Conservation (phyloP, 106 monocot genomes). For the Narthecium ossifragum region DNA sequence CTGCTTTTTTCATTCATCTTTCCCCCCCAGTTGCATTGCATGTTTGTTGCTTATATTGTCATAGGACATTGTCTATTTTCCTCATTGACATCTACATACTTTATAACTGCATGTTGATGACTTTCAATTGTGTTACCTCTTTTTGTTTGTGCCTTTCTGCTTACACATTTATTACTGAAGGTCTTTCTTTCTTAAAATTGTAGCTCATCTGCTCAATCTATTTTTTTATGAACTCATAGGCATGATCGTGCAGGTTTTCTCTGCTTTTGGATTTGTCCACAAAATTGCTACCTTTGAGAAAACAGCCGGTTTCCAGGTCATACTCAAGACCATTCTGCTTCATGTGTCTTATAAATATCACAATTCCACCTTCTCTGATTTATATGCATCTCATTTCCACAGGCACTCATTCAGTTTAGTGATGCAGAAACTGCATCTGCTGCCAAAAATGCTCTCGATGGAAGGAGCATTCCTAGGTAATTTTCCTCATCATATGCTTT, state of each 20-base stretch:
- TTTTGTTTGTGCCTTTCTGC: neutral
- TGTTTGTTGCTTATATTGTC: too few relatives aligned
- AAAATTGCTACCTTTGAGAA: constrained; percentile 85
- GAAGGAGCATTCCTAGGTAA: constrained; percentile 75
- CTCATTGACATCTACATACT: too few relatives aligned
- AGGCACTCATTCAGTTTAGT: constrained; percentile 76
- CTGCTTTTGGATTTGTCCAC: constrained; percentile 77
- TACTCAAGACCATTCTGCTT: neutral
- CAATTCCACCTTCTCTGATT: neutral
- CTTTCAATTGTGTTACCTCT: neutral
- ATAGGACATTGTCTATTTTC: too few relatives aligned
- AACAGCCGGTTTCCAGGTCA: constrained; percentile 78
- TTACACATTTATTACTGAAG: neutral
- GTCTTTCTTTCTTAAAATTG: too few relatives aligned
- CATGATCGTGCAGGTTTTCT: constrained; percentile 48
- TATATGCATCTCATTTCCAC: neutral
- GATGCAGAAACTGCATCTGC: constrained; percentile 56
- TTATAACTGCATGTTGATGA: neutral
- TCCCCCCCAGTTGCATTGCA: too few relatives aligned
- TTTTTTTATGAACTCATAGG: neutral
- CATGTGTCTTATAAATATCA: neutral
- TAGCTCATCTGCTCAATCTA: too few relatives aligned
- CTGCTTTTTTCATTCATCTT: too few relatives aligned
- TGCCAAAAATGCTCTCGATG: constrained; percentile 69
- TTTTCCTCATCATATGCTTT: neutral